These are phyloP conservation scores for Hyphodiscus sp. DNA, from an alignment of 2,329 filamentous ascomycete species.

Conservation along the genomic window DNA sequence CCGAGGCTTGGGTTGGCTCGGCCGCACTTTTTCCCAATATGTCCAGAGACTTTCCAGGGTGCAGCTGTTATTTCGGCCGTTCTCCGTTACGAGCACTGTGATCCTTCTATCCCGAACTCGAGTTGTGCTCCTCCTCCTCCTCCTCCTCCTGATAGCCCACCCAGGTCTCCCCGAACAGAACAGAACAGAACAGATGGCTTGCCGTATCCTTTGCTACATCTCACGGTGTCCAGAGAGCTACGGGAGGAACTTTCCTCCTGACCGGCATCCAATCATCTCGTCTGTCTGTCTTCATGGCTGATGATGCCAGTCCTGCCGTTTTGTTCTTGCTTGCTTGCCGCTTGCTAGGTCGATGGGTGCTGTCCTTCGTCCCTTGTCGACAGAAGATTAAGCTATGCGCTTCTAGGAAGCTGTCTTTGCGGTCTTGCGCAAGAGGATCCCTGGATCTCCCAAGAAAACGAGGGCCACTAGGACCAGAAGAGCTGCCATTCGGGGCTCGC, in stretches of 20 bases:
- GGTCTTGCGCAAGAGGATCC: neutral
- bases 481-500: neutral
- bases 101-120: neutral
- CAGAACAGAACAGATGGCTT: neutral
- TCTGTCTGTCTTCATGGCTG: neutral
- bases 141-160: no score
- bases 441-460: neutral
- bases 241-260: neutral
- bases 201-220: neutral
- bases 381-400: neutral
- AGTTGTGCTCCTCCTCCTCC: neutral
- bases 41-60: neutral
- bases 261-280: neutral
- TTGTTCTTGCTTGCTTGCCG: neutral
- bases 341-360: neutral
- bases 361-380: no score
- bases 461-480: neutral
- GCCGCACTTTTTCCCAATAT: conserved; percentile 11
- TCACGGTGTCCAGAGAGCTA: neutral
- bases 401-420: neutral
- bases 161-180: no score
- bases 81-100: neutral
- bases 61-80: neutral
- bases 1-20: conserved; percentile 9
- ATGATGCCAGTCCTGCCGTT: neutral